Percentiles rank a stretch among this genome's conserved stretches.
Evolutionary conservation across 306 rosid species (phyloP).

Genomic region (Cyamopsis tetragonoloba): DNA sequence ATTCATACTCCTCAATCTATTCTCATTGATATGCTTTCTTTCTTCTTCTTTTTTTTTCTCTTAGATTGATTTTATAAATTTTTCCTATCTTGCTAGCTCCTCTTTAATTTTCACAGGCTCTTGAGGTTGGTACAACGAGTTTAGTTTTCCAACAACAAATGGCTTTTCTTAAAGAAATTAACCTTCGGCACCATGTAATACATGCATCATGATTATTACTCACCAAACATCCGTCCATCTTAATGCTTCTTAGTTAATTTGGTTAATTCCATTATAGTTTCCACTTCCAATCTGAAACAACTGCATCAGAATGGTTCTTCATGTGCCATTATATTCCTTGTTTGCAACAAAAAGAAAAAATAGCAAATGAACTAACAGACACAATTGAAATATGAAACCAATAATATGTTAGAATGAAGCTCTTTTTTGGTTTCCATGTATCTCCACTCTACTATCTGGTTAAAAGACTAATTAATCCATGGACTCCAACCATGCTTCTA

Average conservation of each 20-base stretch:
- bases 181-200: background rate
- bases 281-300: background rate
- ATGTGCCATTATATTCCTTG: background rate
- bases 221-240: constrained; percentile 6
- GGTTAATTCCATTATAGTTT: background rate
- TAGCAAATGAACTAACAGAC: background rate
- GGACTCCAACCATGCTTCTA: too few species aligned
- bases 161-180: background rate
- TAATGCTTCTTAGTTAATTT: background rate
- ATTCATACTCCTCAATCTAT: background rate
- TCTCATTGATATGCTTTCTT: background rate
- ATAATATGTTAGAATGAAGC: background rate
- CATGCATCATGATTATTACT: background rate
- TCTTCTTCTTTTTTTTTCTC: background rate
- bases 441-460: too few species aligned
- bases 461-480: too few species aligned
- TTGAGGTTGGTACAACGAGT: background rate
- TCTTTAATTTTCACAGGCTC: background rate
- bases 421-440: too few species aligned
- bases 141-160: background rate
- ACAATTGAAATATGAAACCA: background rate
- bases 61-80: background rate
- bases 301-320: background rate
- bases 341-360: background rate
- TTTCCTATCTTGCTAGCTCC: background rate